These are phyloP conservation scores for Russula virescens DNA, from an alignment of 768 basidiomycete genomes.

Conservation along the genomic window DNA sequence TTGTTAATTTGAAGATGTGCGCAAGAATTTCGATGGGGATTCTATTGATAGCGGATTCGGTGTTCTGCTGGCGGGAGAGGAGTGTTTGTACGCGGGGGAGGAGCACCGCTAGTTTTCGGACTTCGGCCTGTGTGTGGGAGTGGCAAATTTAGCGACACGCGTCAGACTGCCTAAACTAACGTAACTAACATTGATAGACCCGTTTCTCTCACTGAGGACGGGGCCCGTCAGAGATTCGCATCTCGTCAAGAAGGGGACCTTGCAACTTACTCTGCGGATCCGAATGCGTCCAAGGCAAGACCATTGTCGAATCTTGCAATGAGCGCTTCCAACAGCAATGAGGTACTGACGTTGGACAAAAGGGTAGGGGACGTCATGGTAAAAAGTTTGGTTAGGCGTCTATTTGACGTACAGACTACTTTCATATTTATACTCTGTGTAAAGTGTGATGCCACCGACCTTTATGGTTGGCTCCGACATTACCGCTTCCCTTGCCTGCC, in stretches of 20 bases:
- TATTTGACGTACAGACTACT: conserved; percentile 12
- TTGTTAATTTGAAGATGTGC: conserved; percentile 20
- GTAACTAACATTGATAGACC: conserved; percentile 9
- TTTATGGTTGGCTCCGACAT: conserved; percentile 20
- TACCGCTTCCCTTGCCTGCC: conserved; percentile 20
- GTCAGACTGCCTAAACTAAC: not conserved
- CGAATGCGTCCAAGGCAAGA: conserved; percentile 5
- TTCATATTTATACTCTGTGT: conserved; percentile 19
- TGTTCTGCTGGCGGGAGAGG: conserved; percentile 21
- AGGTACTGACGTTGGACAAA: conserved; percentile 14
- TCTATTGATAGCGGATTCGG: conserved; percentile 10
- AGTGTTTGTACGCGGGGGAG: conserved; percentile 20
- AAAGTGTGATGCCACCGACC: conserved; percentile 9
- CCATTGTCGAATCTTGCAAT: conserved; percentile 18
- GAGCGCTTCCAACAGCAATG: conserved; percentile 16
- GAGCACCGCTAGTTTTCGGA: conserved; percentile 18
- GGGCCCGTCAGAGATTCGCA: not conserved
- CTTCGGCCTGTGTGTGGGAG: conserved; percentile 16
- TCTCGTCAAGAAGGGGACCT: not conserved
- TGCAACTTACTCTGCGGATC: conserved; percentile 9
- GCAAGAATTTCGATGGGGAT: conserved; percentile 22
- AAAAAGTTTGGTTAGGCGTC: conserved; percentile 11
- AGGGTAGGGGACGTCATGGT: conserved; percentile 18
- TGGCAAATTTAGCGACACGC: not conserved
- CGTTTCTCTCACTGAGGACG: not conserved